Evolutionary conservation across 768 basidiomycete species (phyloP).

Genomic region (Chalciporus sphaerocephalus): DNA sequence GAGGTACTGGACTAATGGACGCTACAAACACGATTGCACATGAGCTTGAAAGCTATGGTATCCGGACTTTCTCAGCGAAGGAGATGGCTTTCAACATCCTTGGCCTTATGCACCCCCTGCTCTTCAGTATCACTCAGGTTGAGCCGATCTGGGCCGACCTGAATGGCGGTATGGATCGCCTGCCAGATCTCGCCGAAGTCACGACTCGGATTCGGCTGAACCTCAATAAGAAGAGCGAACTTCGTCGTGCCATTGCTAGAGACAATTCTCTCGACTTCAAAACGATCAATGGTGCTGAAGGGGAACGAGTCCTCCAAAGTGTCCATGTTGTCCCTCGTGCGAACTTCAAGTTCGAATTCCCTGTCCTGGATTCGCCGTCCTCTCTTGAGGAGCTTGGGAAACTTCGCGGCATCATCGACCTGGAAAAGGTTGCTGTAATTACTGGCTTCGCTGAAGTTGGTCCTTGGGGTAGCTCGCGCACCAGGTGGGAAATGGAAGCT

Average conservation of each 20-base stretch:
- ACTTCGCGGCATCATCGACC: conserved; percentile 84
- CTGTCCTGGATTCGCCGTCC: conserved; percentile 68
- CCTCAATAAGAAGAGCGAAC: conserved; percentile 82
- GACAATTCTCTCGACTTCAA: conserved; percentile 98
- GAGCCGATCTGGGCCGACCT: conserved; percentile 99
- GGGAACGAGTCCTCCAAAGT: conserved; percentile 88
- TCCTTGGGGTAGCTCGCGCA: conserved; percentile 97
- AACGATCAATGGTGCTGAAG: conserved; percentile 81
- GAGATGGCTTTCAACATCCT: conserved; percentile 99
- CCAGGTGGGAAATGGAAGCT: conserved; percentile 99
- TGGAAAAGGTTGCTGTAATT: conserved; percentile 93
- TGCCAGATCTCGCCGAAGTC: conserved; percentile 91
- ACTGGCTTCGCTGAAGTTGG: conserved; percentile 98
- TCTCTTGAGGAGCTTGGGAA: conserved; percentile 69
- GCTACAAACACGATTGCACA: conserved; percentile 93
- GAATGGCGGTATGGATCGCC: conserved; percentile 96
- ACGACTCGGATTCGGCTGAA: conserved; percentile 79
- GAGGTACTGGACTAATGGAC: conserved; percentile 95
- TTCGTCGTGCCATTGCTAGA: conserved; percentile 87
- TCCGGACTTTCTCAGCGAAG: conserved; percentile 97
- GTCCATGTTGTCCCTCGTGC: conserved; percentile 93
- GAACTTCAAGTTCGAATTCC: conserved; percentile 97
- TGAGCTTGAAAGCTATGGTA: conserved; percentile 87
- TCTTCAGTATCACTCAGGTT: conserved; percentile 99
- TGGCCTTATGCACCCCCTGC: conserved; percentile 96